Evolutionary conservation across 495 filamentous ascomycete genomes (phyloP).

Genomic region (Letharia columbiana): DNA sequence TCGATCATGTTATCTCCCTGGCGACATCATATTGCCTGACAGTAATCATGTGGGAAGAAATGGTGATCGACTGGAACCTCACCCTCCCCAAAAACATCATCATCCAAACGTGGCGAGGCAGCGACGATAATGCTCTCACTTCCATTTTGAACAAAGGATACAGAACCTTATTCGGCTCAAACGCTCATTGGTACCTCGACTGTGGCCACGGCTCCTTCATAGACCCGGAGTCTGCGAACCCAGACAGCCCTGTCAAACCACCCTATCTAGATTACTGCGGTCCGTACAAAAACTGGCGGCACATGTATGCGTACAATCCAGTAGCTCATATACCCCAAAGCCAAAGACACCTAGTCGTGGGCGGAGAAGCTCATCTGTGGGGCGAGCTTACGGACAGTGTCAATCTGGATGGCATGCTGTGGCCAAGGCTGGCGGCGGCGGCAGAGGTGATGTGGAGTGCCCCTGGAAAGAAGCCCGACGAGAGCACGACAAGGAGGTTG

Average conservation of each 20-base stretch:
- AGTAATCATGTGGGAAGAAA: slow-evolving; percentile 78
- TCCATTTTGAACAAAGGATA: slow-evolving; percentile 47
- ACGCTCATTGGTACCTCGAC: slow-evolving; percentile 60
- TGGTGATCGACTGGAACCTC: slow-evolving; percentile 64
- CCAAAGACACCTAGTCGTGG: slow-evolving; percentile 53
- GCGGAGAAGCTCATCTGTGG: slow-evolving; percentile 72
- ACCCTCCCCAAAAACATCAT: slow-evolving; percentile 51
- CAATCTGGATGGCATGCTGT: slow-evolving; percentile 45
- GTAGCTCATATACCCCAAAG: slow-evolving; percentile 46
- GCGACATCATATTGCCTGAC: slow-evolving; percentile 45
- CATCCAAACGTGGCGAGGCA: slow-evolving; percentile 62
- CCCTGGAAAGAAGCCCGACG: slow-evolving; percentile 53
- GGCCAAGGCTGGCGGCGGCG: slow-evolving; percentile 49
- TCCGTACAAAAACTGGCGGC: slow-evolving; percentile 64
- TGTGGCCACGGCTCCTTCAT: slow-evolving; percentile 34
- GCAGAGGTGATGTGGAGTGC: slow-evolving; percentile 74
- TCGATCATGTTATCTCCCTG: slow-evolving; percentile 54
- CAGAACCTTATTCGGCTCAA: slow-evolving; percentile 57
- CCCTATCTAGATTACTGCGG: slow-evolving; percentile 70
- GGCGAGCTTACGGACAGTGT: slow-evolving; percentile 63
- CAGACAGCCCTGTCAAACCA: slow-evolving; percentile 13
- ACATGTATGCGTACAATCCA: slow-evolving; percentile 68
- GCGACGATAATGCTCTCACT: slow-evolving; percentile 39
- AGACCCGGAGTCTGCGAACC: slow-evolving; percentile 17
- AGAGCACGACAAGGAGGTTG: slow-evolving; percentile 47